Conservation (phyloP, 2,329 filamentous ascomycete genomes). For the Alternaria tenuissima region DNA sequence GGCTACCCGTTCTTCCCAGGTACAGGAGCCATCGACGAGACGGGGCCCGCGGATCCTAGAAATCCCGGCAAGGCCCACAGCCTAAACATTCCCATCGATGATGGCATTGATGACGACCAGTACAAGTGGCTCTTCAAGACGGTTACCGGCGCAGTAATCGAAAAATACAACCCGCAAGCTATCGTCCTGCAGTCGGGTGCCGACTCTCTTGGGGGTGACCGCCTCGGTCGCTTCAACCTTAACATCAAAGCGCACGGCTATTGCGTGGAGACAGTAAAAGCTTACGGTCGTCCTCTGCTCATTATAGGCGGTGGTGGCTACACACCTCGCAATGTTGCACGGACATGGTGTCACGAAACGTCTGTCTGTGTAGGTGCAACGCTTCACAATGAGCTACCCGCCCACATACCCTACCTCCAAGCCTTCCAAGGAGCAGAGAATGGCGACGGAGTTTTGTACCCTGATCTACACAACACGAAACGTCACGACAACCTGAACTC, state of each 20-base stretch:
- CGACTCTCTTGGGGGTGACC: constrained; percentile 91
- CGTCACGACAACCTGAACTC: constrained; percentile 80
- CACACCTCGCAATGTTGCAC: constrained; percentile 93
- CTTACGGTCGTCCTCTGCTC: constrained; percentile 79
- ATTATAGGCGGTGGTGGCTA: constrained; percentile 96
- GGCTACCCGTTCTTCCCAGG: constrained; percentile 80
- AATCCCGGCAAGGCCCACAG: constrained; percentile 90
- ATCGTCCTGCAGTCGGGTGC: constrained; percentile 97
- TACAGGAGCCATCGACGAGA: constrained; percentile 86
- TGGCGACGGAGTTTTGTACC: constrained; percentile 74
- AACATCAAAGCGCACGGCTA: constrained; percentile 93
- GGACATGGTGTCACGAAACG: constrained; percentile 97
- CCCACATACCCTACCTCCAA: constrained; percentile 82
- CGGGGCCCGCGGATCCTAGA: constrained; percentile 80
- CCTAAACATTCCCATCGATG: constrained; percentile 87
- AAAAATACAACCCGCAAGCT: constrained; percentile 84
- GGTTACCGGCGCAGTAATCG: constrained; percentile 79
- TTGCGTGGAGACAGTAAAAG: constrained; percentile 90
- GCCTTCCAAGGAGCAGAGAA: constrained; percentile 86
- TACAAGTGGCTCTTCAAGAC: constrained; percentile 86
- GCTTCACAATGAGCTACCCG: constrained; percentile 76
- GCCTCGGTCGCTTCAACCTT: constrained; percentile 94
- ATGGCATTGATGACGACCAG: constrained; percentile 89
- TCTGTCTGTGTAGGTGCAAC: constrained; percentile 82
- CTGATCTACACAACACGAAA: constrained; percentile 80